Base-by-base conservation (phyloP, 1,139 yeast genomes). In the Pichia sp. region DNA sequence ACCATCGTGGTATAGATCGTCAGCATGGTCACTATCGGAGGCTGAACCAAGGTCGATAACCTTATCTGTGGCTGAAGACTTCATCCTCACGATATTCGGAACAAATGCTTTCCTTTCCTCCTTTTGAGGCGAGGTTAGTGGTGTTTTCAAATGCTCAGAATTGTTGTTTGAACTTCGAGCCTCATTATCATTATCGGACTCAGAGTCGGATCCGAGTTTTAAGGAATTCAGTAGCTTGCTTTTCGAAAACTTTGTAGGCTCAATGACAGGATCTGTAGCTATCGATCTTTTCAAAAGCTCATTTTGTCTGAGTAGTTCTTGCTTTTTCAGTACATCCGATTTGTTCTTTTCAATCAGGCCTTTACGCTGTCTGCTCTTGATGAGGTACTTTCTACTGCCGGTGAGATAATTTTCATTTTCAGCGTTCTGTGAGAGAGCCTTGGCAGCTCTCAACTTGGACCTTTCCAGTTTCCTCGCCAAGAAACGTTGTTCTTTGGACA, bases 401-500 rank as follows among this genome's bases (percentile, higher is more conserved):
- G 17, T 16, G 7, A 47, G 1, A 24, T 44, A 10, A 27, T 27
- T 48, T 17, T 51, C 45, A 10, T 47, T 34, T 12, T 29, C 47
- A 6, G 38, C 38, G 2, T 44, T 36, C 0, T 48, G 34, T 16
- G 38, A 33, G 5, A 17, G 46, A 46, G 50, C 34, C 45, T 46
- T 20, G 43, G 57, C 51, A 46, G 57, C 57, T 46, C 64, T 57
- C 17, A 54, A 24, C 36, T 55, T 53, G 10, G 58, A 52, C 42
- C 60, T 62, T 51, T 60, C 59, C n/a, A 55, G 31, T 27, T 61
- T 56, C 49, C 68, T 55, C 1, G 69, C 68, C 36, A 56, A 51
- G 29, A 63, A 65, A 46, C 61, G 62, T 43, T 66, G 65, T 44
- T 64, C 66, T 43, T 61, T 55, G 2, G 65, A 55, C 60, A 67